phyloP scores from a whole-genome alignment of 2,329 filamentous ascomycete genomes.

The Calonectria montana region DNA sequence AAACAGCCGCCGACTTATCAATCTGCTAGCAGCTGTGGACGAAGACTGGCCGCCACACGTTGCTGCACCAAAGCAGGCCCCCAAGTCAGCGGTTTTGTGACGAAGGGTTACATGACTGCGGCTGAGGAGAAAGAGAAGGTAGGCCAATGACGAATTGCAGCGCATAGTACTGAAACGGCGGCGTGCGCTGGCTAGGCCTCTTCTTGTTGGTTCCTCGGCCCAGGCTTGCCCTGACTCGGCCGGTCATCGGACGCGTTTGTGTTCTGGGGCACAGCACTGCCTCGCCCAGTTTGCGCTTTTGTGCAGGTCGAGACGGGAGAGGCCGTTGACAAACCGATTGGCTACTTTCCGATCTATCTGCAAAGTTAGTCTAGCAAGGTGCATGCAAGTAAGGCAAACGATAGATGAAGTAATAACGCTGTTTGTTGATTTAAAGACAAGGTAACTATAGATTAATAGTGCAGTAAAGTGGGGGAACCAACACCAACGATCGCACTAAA shows the following conservation, averaged over 20 bases:
- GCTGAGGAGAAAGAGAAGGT: not conserved
- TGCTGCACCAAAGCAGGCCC: not conserved
- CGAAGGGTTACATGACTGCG: not conserved
- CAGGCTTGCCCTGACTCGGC: not conserved
- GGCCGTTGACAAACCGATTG: not conserved
- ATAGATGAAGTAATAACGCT: conserved; percentile 3
- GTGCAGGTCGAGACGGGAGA: conserved; percentile 5
- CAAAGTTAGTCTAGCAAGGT: not conserved
- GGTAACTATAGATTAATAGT: conserved; percentile 7
- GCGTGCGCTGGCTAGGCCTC: not conserved
- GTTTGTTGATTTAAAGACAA: not conserved
- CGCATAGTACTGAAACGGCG: not conserved
- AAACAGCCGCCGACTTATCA: not conserved
- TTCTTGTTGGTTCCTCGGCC: not conserved
- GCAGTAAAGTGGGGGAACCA: not conserved
- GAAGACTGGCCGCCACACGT: not conserved
- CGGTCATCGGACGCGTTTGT: not conserved
- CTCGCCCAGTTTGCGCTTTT: conserved; percentile 2
- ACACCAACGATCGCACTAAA: not conserved
- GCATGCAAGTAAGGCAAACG: not conserved
- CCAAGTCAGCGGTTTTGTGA: not conserved
- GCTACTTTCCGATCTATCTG: not conserved
- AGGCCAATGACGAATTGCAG: not conserved
- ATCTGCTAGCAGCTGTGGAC: not conserved
- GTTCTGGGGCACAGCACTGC: not conserved